These are phyloP conservation scores for Yueomyces sp. DNA, from an alignment of 1,139 yeast species.

Conservation along the genomic window DNA sequence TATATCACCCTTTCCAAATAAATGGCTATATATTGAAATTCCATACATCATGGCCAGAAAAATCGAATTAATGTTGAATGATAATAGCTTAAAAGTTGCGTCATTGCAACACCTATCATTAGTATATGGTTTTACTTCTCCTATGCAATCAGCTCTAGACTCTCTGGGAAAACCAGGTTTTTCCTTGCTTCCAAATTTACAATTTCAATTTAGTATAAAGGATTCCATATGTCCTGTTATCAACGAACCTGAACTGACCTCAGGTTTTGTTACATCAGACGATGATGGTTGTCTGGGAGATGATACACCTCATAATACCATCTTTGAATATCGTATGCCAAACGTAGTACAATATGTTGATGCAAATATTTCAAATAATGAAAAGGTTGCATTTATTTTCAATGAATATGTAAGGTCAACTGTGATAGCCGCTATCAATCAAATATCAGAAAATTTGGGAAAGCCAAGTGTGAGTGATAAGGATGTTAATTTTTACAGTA, in stretches of 20 bases:
- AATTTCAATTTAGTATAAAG: neutral
- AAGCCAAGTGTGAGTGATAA: constrained; percentile 12
- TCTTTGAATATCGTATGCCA: constrained; percentile 50
- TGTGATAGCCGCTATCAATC: constrained; percentile 43
- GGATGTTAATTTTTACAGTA: constrained; percentile 34
- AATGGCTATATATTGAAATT: constrained; percentile 39
- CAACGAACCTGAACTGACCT: constrained; percentile 14
- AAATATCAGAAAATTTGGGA: constrained; percentile 14
- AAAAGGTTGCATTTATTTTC: constrained; percentile 57
- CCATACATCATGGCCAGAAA: constrained; percentile 22
- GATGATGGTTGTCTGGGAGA: constrained; percentile 82
- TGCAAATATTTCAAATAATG: constrained; percentile 18
- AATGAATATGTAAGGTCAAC: constrained; percentile 63
- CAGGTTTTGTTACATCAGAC: constrained; percentile 72
- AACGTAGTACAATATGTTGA: constrained; percentile 51
- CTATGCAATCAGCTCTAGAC: neutral
- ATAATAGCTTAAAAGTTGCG: constrained; percentile 10
- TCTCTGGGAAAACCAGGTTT: neutral
- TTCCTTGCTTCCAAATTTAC: neutral
- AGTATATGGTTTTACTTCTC: neutral
- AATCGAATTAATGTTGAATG: constrained; percentile 21
- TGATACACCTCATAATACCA: constrained; percentile 66
- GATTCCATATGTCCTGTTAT: constrained; percentile 18
- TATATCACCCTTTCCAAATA: constrained; percentile 75
- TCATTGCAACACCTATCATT: constrained; percentile 11